Base-by-base conservation (phyloP, 306 rosid species). In the Sicyos baderoa region DNA sequence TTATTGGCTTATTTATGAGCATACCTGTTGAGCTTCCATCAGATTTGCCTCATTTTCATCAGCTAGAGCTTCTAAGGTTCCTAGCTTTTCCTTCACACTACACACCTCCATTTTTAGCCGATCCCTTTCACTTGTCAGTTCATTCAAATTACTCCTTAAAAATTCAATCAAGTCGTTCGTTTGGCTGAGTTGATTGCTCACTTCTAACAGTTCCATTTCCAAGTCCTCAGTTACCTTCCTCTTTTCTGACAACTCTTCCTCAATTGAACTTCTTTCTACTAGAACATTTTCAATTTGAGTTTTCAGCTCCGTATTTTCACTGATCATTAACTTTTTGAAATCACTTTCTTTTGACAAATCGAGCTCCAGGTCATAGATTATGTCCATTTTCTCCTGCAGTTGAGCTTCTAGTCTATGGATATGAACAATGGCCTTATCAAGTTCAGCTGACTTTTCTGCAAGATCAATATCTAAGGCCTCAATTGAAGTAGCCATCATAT, bases 11-110 rank as follows among this genome's bases (percentile, higher is more conserved):
- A 74, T 17, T 54, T 72, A 25, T 18, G 64, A 72, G 5, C 66
- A 55, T 83, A 93, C 98, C 97, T 85, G 78, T 68, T 80, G 89
- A 72, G 89, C 89, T 81, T 89, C 94, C 77, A 70, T 75, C 57
- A 86, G 84, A 71, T 84, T 82, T 54, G 72, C 91, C 78, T 85
- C 91, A 74, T 73, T 83, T 80, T 85, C 91, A 55, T 79, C 96
- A 54, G 83, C 85, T 56, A 81, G 84, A 53, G 88, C 87, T 74
- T 73, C 76, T 73, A 88, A 88, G 55, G 78, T 83, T 80, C 81
- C 88, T 32, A 89, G 85, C 65, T 82, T 79, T 79, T 82, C 82
- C 54, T 85, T 80, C 78, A 85, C 86, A 56, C 60, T 50, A 70
- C 78, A 77, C 75, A 83, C 59, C 76, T 89, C 86, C 61, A 29